A percentile compares a stretch with the other conserved stretches of the same genome.
Evolutionary conservation across 495 filamentous ascomycete species (phyloP).

Genomic region (Tuber aestivum): DNA sequence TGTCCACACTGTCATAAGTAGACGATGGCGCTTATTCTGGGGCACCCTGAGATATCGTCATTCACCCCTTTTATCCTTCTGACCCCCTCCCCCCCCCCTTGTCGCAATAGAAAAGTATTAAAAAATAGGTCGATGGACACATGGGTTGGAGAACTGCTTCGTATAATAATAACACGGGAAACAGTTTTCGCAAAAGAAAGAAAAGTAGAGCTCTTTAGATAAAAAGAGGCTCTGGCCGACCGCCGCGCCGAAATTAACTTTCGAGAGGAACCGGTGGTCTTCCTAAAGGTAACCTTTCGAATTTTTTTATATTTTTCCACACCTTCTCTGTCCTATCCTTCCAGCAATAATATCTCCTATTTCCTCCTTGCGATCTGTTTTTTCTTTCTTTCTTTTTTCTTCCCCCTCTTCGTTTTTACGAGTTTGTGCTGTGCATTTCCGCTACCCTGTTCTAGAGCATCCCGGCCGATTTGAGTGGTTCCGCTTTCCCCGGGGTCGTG

Average conservation of each 20-base stretch:
- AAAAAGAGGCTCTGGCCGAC: not conserved
- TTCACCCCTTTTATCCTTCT: conserved; percentile 3
- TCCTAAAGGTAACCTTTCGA: not conserved
- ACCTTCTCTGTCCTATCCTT: not conserved
- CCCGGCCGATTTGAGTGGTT: conserved; percentile 30
- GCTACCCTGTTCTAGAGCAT: conserved; percentile 30
- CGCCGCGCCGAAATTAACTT: not conserved
- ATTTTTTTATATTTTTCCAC: not conserved
- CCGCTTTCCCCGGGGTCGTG: conserved; percentile 29
- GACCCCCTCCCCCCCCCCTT: not conserved
- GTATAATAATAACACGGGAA: not conserved
- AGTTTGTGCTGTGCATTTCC: conserved; percentile 14
- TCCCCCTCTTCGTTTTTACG: conserved; percentile 15
- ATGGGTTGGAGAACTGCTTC: not conserved
- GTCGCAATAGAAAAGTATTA: not conserved
- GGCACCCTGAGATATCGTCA: conserved; percentile 4
- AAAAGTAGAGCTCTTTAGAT: conserved; percentile 2
- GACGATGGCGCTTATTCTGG: conserved; percentile 5
- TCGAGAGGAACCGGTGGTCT: not conserved
- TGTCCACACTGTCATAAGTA: not conserved
- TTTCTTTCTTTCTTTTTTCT: not conserved
- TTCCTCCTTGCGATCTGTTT: no score
- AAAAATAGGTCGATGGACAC: not conserved
- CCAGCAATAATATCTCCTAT: not conserved
- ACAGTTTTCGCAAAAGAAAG: not conserved